These are phyloP conservation scores for Boletales sp. DNA, from an alignment of 768 basidiomycete genomes.

Conservation along the genomic window DNA sequence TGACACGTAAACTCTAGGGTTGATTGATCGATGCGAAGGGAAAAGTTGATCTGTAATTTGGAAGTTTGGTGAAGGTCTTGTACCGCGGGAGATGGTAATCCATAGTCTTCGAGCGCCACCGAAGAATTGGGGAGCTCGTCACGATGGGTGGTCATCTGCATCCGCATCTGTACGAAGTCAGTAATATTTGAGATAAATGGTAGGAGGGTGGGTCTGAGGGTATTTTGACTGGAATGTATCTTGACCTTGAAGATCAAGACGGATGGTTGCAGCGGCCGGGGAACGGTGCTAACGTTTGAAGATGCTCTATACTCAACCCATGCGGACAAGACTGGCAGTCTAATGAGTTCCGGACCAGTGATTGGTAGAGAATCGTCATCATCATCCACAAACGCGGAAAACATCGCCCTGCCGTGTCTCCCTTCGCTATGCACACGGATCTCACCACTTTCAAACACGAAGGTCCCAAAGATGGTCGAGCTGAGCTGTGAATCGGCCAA, in stretches of 20 bases:
- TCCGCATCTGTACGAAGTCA: conserved; percentile 62
- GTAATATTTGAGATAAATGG: conserved; percentile 82
- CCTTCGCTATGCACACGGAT: conserved; percentile 65
- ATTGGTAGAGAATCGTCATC: conserved; percentile 54
- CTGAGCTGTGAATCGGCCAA: conserved; percentile 34
- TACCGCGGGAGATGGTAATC: conserved; percentile 16
- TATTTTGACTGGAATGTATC: conserved; percentile 88
- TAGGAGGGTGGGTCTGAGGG: conserved; percentile 73
- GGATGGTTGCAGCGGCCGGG: conserved; percentile 45
- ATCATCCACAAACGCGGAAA: conserved; percentile 37
- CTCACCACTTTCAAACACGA: conserved; percentile 82
- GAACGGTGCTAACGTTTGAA: conserved; percentile 37
- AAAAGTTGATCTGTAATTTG: conserved; percentile 74
- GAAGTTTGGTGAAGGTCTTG: conserved; percentile 28
- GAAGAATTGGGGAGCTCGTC: conserved; percentile 18
- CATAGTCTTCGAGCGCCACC: conserved; percentile 3
- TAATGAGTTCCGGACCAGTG: conserved; percentile 55
- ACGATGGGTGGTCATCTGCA: conserved; percentile 48
- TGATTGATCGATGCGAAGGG: conserved; percentile 89
- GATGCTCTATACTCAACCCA: conserved; percentile 80
- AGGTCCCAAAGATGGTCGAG: conserved; percentile 59
- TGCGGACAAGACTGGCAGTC: conserved; percentile 72
- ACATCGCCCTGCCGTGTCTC: conserved; percentile 38
- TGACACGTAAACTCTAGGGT: conserved; percentile 82
- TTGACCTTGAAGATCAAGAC: conserved; percentile 79